These are phyloP conservation scores for Rhodotorula sp. DNA, from an alignment of 1,284 basidiomycete genomes.

Conservation along the genomic window DNA sequence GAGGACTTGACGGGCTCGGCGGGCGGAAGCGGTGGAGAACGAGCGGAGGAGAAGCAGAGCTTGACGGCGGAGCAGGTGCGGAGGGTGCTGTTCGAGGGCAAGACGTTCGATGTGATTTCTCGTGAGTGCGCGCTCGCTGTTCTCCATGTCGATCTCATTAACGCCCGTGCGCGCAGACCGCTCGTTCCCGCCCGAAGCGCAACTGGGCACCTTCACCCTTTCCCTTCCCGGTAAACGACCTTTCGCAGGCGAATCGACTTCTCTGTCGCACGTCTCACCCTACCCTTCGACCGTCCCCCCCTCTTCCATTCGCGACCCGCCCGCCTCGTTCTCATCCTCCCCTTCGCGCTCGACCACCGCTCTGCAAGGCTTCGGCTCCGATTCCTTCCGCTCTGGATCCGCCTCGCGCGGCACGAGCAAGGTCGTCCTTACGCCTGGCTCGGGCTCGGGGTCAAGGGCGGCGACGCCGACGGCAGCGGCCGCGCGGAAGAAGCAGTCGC, in stretches of 20 bases:
- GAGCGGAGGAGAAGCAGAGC: conserved; percentile 4
- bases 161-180: neutral
- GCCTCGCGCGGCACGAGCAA: neutral
- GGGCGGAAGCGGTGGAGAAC: neutral
- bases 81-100: conserved; percentile 32
- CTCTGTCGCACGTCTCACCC: conserved; percentile 6
- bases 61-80: conserved; percentile 26
- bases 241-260: neutral
- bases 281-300: conserved; percentile 26
- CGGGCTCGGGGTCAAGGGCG: neutral
- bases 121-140: conserved; percentile 3
- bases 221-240: conserved; percentile 22
- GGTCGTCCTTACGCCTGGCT: conserved; percentile 34
- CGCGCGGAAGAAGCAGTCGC: neutral
- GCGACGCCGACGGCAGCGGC: neutral
- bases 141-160: neutral
- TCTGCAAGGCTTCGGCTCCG: conserved; percentile 33
- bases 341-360: neutral
- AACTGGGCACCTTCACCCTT: conserved; percentile 34
- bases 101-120: neutral
- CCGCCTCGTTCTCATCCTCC: neutral
- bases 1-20: conserved; percentile 12
- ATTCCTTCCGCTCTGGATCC: conserved; percentile 12
- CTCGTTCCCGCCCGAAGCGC: neutral
- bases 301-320: conserved; percentile 28